Percentiles rank a stretch among this genome's conserved stretches.
Conservation (phyloP, 2,329 filamentous ascomycete genomes). For the Cercospora zeae-maydis region DNA sequence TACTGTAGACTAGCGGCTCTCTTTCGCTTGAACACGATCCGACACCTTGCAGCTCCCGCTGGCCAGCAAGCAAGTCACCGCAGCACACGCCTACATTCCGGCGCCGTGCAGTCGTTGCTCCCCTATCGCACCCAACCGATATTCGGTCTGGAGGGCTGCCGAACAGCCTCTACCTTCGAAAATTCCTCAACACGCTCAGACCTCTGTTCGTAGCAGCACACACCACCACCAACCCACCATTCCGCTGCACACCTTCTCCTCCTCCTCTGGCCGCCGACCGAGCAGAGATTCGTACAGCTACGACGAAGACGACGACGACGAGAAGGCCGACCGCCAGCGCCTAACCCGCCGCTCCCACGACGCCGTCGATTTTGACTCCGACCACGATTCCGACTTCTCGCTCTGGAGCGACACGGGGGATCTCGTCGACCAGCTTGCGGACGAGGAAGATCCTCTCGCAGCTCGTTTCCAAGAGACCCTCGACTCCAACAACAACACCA, state of each 20-base stretch:
- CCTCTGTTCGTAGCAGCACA: slow-evolving; percentile 5
- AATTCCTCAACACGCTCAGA: slow-evolving; percentile 3
- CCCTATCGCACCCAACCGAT: slow-evolving; percentile 2
- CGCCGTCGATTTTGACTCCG: slow-evolving; percentile 14
- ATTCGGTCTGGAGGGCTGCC: slow-evolving; percentile 11
- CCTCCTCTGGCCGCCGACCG: slow-evolving; percentile 42
- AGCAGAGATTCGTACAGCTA: slow-evolving; percentile 45
- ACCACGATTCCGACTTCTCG: slow-evolving; percentile 60
- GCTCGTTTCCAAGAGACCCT: slow-evolving; percentile 64
- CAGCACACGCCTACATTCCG: slow-evolving; percentile 2
- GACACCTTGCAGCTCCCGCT: slow-evolving; percentile 4
- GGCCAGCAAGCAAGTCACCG: neutral
- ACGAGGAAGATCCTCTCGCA: slow-evolving; percentile 76
- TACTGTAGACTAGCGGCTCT: neutral
- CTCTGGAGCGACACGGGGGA: slow-evolving; percentile 95
- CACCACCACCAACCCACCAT: slow-evolving; percentile 48
- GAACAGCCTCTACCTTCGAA: slow-evolving; percentile 9
- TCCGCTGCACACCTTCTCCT: slow-evolving; percentile 71
- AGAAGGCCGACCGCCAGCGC: slow-evolving; percentile 41
- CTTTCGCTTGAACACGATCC: neutral
- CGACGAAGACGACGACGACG: slow-evolving; percentile 37
- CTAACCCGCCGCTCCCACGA: slow-evolving; percentile 39
- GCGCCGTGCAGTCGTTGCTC: neutral
- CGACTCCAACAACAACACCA: slow-evolving; percentile 58
- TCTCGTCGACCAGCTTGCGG: slow-evolving; percentile 83